Conservation (phyloP, 2,329 filamentous ascomycete species). For the Pseudogymnoascus sp. region DNA sequence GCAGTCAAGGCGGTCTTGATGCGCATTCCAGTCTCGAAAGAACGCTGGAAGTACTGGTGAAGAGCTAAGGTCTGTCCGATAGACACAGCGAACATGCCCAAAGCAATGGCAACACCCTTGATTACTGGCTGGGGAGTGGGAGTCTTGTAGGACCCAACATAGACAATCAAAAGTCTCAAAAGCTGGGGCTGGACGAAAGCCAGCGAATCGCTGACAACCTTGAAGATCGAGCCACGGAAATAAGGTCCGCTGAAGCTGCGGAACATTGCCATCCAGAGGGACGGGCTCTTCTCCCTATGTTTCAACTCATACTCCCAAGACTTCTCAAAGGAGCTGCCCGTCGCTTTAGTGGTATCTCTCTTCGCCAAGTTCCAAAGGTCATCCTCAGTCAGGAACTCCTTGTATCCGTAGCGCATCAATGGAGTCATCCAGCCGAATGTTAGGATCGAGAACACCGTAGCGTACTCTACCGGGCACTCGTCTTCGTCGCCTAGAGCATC, state of each 20-base stretch:
- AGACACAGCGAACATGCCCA: constrained; percentile 87
- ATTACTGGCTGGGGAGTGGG: constrained; percentile 65
- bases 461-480: constrained; percentile 72
- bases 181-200: constrained; percentile 90
- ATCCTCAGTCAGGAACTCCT: constrained; percentile 83
- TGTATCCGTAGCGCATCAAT: constrained; percentile 92
- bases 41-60: constrained; percentile 94
- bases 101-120: constrained; percentile 76
- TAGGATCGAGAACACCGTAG: constrained; percentile 84
- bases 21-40: constrained; percentile 93
- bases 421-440: constrained; percentile 99
- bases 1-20: constrained; percentile 87
- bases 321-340: constrained; percentile 60
- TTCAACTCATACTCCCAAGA: constrained; percentile 71
- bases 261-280: constrained; percentile 79
- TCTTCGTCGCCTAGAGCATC: constrained; percentile 60
- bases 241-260: constrained; percentile 82
- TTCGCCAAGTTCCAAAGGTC: constrained; percentile 89
- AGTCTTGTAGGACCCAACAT: constrained; percentile 66
- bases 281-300: constrained; percentile 59
- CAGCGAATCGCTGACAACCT: constrained; percentile 76
- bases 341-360: constrained; percentile 69
- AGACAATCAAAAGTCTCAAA: constrained; percentile 73
- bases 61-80: constrained; percentile 80
- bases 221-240: constrained; percentile 73